phyloP scores from a whole-genome alignment of 177 flowering plant genomes.

The Telopea speciosissima region DNA sequence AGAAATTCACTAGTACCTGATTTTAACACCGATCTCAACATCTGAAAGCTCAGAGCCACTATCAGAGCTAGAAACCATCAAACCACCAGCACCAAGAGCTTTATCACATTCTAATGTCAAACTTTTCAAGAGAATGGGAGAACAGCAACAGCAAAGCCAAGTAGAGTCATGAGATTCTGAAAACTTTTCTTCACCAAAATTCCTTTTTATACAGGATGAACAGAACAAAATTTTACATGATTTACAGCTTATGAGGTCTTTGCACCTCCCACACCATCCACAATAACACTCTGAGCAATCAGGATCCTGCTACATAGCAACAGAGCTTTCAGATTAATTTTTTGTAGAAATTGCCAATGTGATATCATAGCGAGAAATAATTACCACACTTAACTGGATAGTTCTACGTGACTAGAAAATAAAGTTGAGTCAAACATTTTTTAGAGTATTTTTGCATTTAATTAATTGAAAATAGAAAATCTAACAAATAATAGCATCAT shows the following conservation, averaged over 20 bases:
- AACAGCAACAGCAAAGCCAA: constrained; percentile 81
- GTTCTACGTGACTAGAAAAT: neutral
- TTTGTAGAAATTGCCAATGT: neutral
- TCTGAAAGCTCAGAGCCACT: constrained; percentile 62
- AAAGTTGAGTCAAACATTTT: no score
- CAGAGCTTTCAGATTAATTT: neutral
- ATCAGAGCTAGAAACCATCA: constrained; percentile 55
- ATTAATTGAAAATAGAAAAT: no score
- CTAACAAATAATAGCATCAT: neutral
- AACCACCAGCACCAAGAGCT: constrained; percentile 34
- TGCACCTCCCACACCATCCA: constrained; percentile 76
- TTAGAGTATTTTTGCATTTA: neutral
- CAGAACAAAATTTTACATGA: constrained; percentile 64
- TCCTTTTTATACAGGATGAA: constrained; percentile 53
- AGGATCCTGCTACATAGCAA: constrained; percentile 42
- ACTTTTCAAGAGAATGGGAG: constrained; percentile 45
- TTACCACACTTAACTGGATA: neutral
- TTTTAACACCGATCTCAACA: constrained; percentile 23
- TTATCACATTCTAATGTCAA: constrained; percentile 45
- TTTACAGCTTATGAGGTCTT: constrained; percentile 57
- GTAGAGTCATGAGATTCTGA: constrained; percentile 34
- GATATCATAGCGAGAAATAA: neutral
- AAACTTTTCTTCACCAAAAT: constrained; percentile 55
- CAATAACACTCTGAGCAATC: constrained; percentile 72
- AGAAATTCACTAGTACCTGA: constrained; percentile 39